Conservation (phyloP, 1,284 basidiomycete species). For the Ceratobasidium sp. region DNA sequence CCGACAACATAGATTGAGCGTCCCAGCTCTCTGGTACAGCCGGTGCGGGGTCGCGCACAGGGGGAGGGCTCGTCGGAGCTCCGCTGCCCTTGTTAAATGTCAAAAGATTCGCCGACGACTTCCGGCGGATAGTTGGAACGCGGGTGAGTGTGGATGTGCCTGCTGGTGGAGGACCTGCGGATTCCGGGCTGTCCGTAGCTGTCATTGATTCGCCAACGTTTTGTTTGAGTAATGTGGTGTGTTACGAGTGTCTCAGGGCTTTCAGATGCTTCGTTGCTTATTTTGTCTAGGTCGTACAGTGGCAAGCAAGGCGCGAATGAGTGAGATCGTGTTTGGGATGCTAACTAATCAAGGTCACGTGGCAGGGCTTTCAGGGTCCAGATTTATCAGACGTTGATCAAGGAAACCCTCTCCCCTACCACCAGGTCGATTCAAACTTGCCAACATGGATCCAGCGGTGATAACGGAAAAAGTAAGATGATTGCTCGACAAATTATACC, state of each 20-base stretch:
- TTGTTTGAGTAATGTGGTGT: too few relatives aligned
- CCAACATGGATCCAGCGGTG: slow-evolving; percentile 41
- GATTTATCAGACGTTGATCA: slow-evolving; percentile 26
- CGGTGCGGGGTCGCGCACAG: slow-evolving; percentile 48
- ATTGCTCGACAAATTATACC: too few relatives aligned
- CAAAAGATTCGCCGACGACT: slow-evolving; percentile 80
- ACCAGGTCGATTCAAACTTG: slow-evolving; percentile 42
- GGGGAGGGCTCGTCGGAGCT: slow-evolving; percentile 35
- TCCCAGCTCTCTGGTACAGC: slow-evolving; percentile 69
- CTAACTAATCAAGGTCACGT: too few relatives aligned
- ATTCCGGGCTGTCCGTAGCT: slow-evolving; percentile 28
- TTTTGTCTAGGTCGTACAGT: too few relatives aligned
- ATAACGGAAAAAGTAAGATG: slow-evolving; percentile 54
- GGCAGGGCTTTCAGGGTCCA: neutral
- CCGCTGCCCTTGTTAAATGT: slow-evolving; percentile 60
- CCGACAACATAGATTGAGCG: slow-evolving; percentile 64
- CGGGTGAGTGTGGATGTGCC: slow-evolving; percentile 30
- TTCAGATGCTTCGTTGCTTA: too few relatives aligned
- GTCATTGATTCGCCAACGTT: neutral
- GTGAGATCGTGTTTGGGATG: too few relatives aligned
- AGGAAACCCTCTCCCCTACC: slow-evolving; percentile 31
- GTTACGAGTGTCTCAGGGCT: too few relatives aligned
- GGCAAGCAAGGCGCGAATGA: too few relatives aligned
- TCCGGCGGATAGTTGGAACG: slow-evolving; percentile 70
- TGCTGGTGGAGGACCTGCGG: slow-evolving; percentile 2